Evolutionary conservation across 148 eudicot genomes (phyloP), one percentile per base, ranked within the genome.

Genomic region (Amaranthus hypochondriacus): DNA sequence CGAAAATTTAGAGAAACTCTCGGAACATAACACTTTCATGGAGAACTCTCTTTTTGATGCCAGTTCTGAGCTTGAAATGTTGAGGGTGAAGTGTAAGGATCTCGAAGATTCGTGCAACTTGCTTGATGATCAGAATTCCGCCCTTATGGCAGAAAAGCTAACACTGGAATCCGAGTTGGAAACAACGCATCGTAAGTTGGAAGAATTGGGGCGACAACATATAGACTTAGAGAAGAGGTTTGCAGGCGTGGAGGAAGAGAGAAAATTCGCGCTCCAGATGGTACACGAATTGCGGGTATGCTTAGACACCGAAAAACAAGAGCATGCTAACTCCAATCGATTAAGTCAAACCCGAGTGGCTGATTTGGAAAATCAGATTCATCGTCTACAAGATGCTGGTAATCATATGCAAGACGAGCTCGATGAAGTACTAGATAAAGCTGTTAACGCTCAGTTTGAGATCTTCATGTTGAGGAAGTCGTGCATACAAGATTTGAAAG

Each of bases 11-110:
- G 89, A 85, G 75, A 82, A 81, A 65, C 86, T 92, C 73, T 84
- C 93, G 9, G 89, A 88, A 81, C 84, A 86, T 58, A 95, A 92
- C 79, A 83, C 85, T 13, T 81, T 81, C 78, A 83, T 95, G 62
- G 93, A 86, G 83, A 87, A 84, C 71, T 87, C 96, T n/a, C 88
- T 95, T 73, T 85, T 83, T 70, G 89, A 87, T 76, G 92, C 93
- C 9, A 86, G 81, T 74, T 83, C 79, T 15, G 92, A 92, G 79
- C 96, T 95, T 71, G 92, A 90, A 76, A 83, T 75, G 60, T 72
- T 95, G 83, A 87, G 90, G 86, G 78, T 64, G 67, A 88, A 85
- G 75, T 87, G 90, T 11, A 84, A 78, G 71, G 82, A 75, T 82
- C 82, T 92, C 18, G 98, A 94, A 82, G 87, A 83, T 75, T 91